phyloP scores from a whole-genome alignment of 257 asterid genomes.

The Primulina tabacum region DNA sequence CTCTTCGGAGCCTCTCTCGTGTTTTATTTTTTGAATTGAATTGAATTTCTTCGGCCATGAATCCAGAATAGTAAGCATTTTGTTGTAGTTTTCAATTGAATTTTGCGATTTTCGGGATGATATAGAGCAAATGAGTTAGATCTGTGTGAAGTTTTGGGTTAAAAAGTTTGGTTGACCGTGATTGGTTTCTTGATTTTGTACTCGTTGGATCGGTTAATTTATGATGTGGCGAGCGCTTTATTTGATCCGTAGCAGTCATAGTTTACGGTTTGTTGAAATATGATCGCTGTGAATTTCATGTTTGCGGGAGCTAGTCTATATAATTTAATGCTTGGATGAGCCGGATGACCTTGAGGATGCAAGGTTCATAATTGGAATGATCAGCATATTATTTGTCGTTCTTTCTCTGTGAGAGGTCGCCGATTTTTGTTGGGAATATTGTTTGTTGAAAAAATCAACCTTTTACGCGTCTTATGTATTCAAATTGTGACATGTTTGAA shows the following conservation, averaged over 20 bases:
- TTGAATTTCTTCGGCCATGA: constrained; percentile 38
- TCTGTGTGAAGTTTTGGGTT: not conserved
- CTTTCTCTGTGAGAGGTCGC: not conserved
- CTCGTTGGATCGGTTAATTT: constrained; percentile 17
- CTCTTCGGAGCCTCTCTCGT: not conserved
- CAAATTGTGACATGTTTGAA: too few relatives aligned
- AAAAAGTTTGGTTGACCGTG: not conserved
- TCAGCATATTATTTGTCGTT: not conserved
- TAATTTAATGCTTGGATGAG: too few relatives aligned
- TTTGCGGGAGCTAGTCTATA: not conserved
- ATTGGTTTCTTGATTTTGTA: constrained; percentile 9
- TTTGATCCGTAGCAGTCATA: not conserved
- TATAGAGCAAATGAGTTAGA: not conserved
- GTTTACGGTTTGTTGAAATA: not conserved
- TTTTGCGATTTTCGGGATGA: not conserved
- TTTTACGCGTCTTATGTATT: not conserved
- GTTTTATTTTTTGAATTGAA: not conserved
- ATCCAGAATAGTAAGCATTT: constrained; percentile 65
- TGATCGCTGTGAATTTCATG: not conserved
- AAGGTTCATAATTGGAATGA: too few relatives aligned
- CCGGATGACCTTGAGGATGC: not conserved
- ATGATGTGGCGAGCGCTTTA: not conserved
- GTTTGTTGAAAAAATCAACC: not conserved
- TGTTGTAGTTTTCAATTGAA: not conserved
- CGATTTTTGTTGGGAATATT: not conserved